These are phyloP conservation scores for Podospora pseudoanserina DNA, from an alignment of 495 filamentous ascomycete genomes.

Conservation along the genomic window DNA sequence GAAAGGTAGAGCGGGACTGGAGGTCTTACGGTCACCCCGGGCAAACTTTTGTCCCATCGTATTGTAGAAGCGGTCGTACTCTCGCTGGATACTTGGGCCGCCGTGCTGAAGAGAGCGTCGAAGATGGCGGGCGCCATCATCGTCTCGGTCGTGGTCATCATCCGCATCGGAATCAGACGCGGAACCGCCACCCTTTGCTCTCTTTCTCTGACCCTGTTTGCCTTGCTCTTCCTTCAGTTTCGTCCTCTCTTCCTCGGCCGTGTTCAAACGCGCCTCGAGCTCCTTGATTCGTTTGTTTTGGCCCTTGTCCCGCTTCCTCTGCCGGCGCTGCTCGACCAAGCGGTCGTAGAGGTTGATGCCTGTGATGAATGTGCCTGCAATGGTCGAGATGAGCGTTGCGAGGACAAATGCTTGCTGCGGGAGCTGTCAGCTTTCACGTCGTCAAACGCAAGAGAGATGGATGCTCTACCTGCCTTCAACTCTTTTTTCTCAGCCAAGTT, in stretches of 20 bases:
- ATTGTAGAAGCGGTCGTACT: conserved; percentile 30
- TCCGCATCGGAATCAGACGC: not conserved
- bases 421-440: not conserved
- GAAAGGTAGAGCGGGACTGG: not conserved
- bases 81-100: conserved; percentile 27
- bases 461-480: conserved; percentile 14
- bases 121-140: conserved; percentile 19
- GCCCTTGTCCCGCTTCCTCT: conserved; percentile 29
- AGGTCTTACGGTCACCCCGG: conserved; percentile 32
- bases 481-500: conserved; percentile 53
- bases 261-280: conserved; percentile 34
- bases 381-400: conserved; percentile 37
- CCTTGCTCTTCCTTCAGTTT: not conserved
- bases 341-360: conserved; percentile 38
- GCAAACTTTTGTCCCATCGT: conserved; percentile 33
- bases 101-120: conserved; percentile 29
- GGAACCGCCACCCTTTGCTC: not conserved
- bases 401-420: conserved; percentile 35
- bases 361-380: conserved; percentile 38
- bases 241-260: conserved; percentile 19
- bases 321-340: conserved; percentile 32
- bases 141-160: conserved; percentile 12
- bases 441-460: not conserved
- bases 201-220: conserved; percentile 1
- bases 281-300: conserved; percentile 37